Base-by-base conservation (phyloP, 352 stramenopile species). In the Phytophthora macrochlamydospora region DNA sequence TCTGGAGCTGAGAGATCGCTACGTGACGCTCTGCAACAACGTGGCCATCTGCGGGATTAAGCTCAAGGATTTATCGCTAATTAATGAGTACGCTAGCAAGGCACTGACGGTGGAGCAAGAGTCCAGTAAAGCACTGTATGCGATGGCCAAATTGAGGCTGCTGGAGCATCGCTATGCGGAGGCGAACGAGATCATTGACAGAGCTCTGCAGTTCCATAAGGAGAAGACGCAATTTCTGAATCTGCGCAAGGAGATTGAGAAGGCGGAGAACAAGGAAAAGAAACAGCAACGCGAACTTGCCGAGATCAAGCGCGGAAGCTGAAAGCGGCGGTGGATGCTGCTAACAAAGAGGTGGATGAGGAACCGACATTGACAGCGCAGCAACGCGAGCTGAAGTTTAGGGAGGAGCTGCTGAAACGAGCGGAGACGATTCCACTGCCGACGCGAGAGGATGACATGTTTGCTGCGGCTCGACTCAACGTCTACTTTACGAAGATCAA, bases 31-130 rank as follows among this genome's bases (percentile, higher is more conserved):
- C 11, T 94, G 87, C 56, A 83, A 70, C 63, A 95, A 95, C 61
- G 61, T 93, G 5, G 85, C 87, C 1, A 76, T 95, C 32, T 95
- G 87, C 48, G 85, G 71, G 9, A 75, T 95, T 50, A 95, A 93
- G 58, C 54, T 90, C 59, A 70, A 76, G 35, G 72, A 89, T 35
- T 48, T 72, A 7, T 75, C 82, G 8, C 12, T 76, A n/a, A 81
- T 92, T 31, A 78, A 74, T 1, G 68, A 88, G 62, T 92, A 89
- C 51, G 75, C 85, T 4, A 50, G 56, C 18, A 87, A 89, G n/a
- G 80, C 85, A 5, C 66, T 94, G 18, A 69, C 57, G 0, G 77
- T 89, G 1, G 67, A 91, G 8, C 45, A 76, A 12, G 13, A 48
- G 6, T 82, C 74, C 7, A 73, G 50, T 11, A 95, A 95, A 59